Evolutionary conservation across 2,329 filamentous ascomycete species (phyloP).

Genomic region (Pseudogymnoascus sp.): DNA sequence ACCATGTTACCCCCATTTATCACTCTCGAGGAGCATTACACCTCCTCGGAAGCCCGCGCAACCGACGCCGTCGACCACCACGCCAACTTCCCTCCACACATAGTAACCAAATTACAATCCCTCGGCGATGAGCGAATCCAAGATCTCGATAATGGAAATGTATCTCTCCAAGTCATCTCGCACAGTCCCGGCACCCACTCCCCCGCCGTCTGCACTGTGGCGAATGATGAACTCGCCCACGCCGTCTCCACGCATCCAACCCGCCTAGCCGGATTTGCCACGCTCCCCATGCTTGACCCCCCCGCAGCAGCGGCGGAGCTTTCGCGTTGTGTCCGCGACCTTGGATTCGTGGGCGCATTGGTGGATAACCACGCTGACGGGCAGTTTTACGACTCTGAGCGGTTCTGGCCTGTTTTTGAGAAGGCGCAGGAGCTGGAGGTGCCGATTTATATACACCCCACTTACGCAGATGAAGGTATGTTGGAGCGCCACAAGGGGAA

Average conservation of each 20-base stretch:
- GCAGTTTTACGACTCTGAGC: slow-evolving; percentile 36
- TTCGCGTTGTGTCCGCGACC: slow-evolving; percentile 33
- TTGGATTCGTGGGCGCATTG: slow-evolving; percentile 42
- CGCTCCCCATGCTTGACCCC: slow-evolving; percentile 35
- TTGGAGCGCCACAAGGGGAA: slow-evolving; percentile 26
- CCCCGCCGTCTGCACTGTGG: slow-evolving; percentile 14
- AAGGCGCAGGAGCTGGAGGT: slow-evolving; percentile 34
- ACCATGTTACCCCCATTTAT: slow-evolving; percentile 26
- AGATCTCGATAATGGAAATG: slow-evolving; percentile 25
- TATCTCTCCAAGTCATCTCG: slow-evolving; percentile 19
- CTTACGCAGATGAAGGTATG: slow-evolving; percentile 28
- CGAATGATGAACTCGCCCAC: slow-evolving; percentile 30
- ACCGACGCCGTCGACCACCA: slow-evolving; percentile 15
- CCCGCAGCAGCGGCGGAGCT: slow-evolving; percentile 31
- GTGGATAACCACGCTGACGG: slow-evolving; percentile 37
- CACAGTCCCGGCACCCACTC: slow-evolving; percentile 23
- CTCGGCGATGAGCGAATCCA: slow-evolving; percentile 22
- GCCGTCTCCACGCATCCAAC: slow-evolving; percentile 28
- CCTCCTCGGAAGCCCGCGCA: slow-evolving; percentile 17
- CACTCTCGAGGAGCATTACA: slow-evolving; percentile 36
- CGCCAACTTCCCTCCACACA: slow-evolving; percentile 23
- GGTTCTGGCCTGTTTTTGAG: slow-evolving; percentile 36
- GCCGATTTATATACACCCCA: slow-evolving; percentile 38
- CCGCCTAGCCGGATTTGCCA: slow-evolving; percentile 37
- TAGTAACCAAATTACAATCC: slow-evolving; percentile 21